Conservation (phyloP, 2,329 filamentous ascomycete genomes). For the Macroventuria anomochaeta region DNA sequence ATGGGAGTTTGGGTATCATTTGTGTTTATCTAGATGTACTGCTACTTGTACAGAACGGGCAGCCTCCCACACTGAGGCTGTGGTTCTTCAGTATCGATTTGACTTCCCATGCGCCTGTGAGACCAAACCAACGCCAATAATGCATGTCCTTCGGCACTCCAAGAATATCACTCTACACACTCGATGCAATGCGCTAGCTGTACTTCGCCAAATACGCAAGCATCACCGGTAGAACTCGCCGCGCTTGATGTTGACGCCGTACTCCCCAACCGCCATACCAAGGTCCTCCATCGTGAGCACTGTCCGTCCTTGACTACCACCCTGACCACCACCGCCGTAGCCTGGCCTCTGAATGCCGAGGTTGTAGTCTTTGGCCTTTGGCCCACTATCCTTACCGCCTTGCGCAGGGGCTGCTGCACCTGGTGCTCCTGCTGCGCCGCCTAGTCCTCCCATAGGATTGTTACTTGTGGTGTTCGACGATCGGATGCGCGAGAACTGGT, state of each 20-base stretch:
- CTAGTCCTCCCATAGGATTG: conserved; percentile 87
- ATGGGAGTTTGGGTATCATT: conserved; percentile 49
- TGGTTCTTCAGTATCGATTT: background rate
- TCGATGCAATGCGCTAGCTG: background rate
- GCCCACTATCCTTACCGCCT: conserved; percentile 51
- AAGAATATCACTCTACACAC: background rate
- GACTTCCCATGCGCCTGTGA: conserved; percentile 27
- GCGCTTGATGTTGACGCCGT: conserved; percentile 95
- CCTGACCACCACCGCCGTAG: conserved; percentile 81
- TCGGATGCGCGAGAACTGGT: conserved; percentile 95
- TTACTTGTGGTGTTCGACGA: conserved; percentile 89
- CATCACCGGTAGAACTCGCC: conserved; percentile 91
- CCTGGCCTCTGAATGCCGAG: conserved; percentile 58
- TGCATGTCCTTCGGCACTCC: conserved; percentile 20
- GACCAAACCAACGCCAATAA: conserved; percentile 36
- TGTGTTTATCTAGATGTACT: conserved; percentile 41
- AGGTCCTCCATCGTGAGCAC: conserved; percentile 98
- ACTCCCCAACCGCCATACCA: conserved; percentile 97
- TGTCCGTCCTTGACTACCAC: conserved; percentile 86
- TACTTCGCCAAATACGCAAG: background rate
- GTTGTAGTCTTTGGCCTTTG: conserved; percentile 56
- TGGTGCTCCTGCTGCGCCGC: conserved; percentile 67
- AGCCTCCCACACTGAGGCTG: conserved; percentile 14
- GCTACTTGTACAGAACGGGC: conserved; percentile 42
- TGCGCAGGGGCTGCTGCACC: conserved; percentile 63